Evolutionary conservation across 2,329 filamentous ascomycete genomes (phyloP), one percentile per base, ranked within the genome.

Genomic region (Trichoderma hamatum): DNA sequence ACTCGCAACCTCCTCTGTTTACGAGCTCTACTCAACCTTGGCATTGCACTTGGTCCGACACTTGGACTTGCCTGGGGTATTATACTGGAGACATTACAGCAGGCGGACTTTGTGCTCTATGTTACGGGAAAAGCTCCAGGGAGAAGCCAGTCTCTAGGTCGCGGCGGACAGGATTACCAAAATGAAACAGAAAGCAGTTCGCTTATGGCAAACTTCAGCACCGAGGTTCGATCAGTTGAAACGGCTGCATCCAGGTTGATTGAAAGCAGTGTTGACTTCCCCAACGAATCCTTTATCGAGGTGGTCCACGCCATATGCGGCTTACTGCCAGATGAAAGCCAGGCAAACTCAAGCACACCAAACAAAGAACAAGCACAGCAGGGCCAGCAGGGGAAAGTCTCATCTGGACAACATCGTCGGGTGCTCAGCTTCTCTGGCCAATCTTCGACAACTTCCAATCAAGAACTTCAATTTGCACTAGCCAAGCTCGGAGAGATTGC

Each of bases 221-320:
- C 88, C 0, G 96, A 99, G 77, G 91, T 97, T 32, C 88, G 91
- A 70, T 93, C 96, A 36, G 95, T 98, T 0, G 93, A 97, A 78
- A 90, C 91, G 7, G 96, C 96, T 3, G 93, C 94, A 1, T 89
- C 89, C 1, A 89, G 96, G 71, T 84, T 99, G 21, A 90, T 98
- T 69, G 96, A 98, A 77, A 97, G 94, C 79, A 98, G 94, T 0
- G 85, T 91, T 19, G 94, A 97, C 73, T 98, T 97, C 74, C 93
- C 94, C 0, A 94, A 95, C 72, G 85, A 89, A 19, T 85, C 93
- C 0, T 98, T 98, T 74, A 82, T 91, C 5, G 88, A 92, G 71
- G 88, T 98, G 11, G 83, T 98, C 1, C 82, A 85, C 66, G 91
- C 94, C 0, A 85, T 97, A 4, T 94, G 93, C 75, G 84, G 86